Evolutionary conservation across 352 stramenopile genomes (phyloP).

Genomic region (Pilasporangium apinafurcum): DNA sequence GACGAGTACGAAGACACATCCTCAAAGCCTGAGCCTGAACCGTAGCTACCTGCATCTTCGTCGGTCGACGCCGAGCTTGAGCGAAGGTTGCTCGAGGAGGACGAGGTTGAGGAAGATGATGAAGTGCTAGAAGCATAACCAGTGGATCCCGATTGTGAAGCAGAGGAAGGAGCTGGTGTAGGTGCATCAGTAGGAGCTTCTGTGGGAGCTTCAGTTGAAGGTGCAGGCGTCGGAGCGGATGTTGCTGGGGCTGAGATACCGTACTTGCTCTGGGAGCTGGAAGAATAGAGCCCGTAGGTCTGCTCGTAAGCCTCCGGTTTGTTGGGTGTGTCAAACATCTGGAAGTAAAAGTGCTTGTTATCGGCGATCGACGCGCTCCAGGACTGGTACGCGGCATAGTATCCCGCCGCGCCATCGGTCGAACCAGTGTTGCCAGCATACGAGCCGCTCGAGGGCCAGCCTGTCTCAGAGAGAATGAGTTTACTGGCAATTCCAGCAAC

Average conservation of each 20-base stretch:
- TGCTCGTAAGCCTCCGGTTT: conserved; percentile 35
- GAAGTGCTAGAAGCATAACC: neutral
- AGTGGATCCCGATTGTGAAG: conserved; percentile 5
- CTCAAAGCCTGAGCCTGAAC: no score
- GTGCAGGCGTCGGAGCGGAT: conserved; percentile 3
- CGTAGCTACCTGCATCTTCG: no score
- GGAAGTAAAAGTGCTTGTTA: conserved; percentile 66
- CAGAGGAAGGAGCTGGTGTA: conserved; percentile 1
- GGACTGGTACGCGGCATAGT: conserved; percentile 55
- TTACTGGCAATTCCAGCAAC: conserved; percentile 21
- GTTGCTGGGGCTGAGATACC: conserved; percentile 17
- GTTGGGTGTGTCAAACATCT: conserved; percentile 64
- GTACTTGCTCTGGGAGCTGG: conserved; percentile 49
- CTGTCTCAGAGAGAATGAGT: conserved; percentile 46
- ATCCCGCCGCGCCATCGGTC: conserved; percentile 21
- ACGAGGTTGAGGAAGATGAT: conserved; percentile 3
- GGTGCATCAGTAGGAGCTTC: conserved; percentile 9
- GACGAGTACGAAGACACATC: no score
- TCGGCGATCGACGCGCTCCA: conserved; percentile 39
- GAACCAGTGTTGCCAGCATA: conserved; percentile 28
- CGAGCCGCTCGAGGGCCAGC: conserved; percentile 36
- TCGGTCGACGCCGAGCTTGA: no score
- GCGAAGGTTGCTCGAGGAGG: no score
- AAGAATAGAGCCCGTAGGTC: conserved; percentile 41
- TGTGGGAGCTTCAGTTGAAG: no score